Conservation (phyloP, 306 rosid genomes). For the Quercus variabilis region DNA sequence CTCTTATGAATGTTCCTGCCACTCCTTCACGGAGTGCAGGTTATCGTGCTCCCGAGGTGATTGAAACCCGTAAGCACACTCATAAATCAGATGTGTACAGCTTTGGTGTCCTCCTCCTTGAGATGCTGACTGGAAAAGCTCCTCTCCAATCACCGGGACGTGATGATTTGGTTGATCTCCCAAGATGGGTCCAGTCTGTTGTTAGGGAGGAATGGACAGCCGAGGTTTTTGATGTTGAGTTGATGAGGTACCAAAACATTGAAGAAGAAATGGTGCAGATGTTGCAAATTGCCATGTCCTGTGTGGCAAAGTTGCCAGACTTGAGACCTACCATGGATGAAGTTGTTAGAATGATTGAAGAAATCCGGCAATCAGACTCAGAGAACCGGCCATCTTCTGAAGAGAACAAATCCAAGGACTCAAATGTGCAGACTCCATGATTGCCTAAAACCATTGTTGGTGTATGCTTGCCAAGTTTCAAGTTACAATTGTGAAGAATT, state of each 20-base stretch:
- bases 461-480: not conserved
- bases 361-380: constrained; percentile 93
- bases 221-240: constrained; percentile 88
- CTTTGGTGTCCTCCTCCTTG: constrained; percentile 86
- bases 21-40: constrained; percentile 81
- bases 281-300: constrained; percentile 95
- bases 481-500: constrained; percentile 10
- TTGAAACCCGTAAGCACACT: constrained; percentile 81
- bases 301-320: constrained; percentile 85
- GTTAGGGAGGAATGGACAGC: constrained; percentile 99
- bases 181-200: constrained; percentile 96
- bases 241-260: constrained; percentile 85
- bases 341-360: constrained; percentile 89
- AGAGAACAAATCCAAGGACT: constrained; percentile 90
- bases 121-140: constrained; percentile 93
- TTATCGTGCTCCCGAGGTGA: constrained; percentile 91
- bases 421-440: constrained; percentile 81
- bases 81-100: constrained; percentile 95
- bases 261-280: constrained; percentile 98
- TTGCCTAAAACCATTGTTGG: constrained; percentile 16
- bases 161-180: constrained; percentile 95
- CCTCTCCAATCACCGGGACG: constrained; percentile 85
- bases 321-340: constrained; percentile 85
- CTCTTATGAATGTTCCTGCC: constrained; percentile 77
- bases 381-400: constrained; percentile 96